Evolutionary conservation across 2,329 filamentous ascomycete genomes (phyloP).

Genomic region (Botrytis paeoniae): DNA sequence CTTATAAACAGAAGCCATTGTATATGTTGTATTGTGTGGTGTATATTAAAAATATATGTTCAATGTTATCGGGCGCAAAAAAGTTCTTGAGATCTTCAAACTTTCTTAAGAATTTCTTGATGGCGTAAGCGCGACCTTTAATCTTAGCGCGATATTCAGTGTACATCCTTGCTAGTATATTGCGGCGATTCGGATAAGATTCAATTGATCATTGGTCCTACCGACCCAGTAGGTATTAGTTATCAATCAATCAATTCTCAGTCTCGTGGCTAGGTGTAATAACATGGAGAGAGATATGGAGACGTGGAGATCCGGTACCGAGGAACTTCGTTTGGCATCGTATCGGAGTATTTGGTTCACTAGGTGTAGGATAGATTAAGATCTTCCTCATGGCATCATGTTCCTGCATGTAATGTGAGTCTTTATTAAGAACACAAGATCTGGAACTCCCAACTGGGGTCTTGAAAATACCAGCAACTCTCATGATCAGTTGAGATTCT

Average conservation of each 20-base stretch:
- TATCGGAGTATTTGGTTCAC: background rate
- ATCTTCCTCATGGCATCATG: background rate
- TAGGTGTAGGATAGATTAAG: background rate
- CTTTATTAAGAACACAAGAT: background rate
- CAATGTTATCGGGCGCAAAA: conserved; percentile 28
- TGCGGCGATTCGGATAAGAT: background rate
- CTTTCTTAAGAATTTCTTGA: conserved; percentile 26
- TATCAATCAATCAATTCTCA: background rate
- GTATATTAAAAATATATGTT: background rate
- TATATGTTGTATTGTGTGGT: conserved; percentile 24
- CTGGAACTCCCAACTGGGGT: background rate
- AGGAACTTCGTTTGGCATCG: background rate
- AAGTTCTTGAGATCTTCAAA: conserved; percentile 21
- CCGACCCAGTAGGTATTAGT: background rate
- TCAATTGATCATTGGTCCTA: background rate
- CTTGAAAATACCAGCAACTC: background rate
- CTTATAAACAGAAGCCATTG: conserved; percentile 73
- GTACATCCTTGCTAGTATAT: conserved; percentile 13
- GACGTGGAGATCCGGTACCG: background rate
- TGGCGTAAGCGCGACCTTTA: conserved; percentile 22
- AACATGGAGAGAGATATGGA: background rate
- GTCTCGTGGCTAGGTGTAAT: background rate
- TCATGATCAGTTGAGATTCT: background rate
- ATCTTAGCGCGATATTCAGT: conserved; percentile 28
- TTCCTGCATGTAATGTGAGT: background rate